These are phyloP conservation scores for Loxodes magnus DNA, from an alignment of 73 alveolate species.

Conservation along the genomic window DNA sequence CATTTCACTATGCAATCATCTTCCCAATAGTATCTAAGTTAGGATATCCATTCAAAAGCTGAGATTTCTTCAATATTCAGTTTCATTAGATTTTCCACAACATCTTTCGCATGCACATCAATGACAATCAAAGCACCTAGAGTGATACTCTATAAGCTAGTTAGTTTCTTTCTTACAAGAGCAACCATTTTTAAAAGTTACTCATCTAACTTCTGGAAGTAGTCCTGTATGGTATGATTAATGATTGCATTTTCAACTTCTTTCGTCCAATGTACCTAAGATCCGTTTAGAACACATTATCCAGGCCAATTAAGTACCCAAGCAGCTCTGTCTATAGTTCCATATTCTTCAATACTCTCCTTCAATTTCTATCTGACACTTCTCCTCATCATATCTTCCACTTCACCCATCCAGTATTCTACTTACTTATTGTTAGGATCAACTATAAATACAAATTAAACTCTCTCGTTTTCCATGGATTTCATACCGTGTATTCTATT, in stretches of 20 bases:
- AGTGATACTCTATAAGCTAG: slow-evolving; percentile 79
- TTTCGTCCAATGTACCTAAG: slow-evolving; percentile 97
- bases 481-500: slow-evolving; percentile 78
- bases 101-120: slow-evolving; percentile 99
- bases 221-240: slow-evolving; percentile 55
- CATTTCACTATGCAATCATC: slow-evolving; percentile 90
- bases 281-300: slow-evolving; percentile 94
- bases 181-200: slow-evolving; percentile 85
- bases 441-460: slow-evolving; percentile 74
- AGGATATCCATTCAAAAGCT: slow-evolving; percentile 99
- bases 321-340: slow-evolving; percentile 79
- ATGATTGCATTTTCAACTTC: slow-evolving; percentile 97
- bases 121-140: slow-evolving; percentile 97
- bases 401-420: slow-evolving; percentile 99
- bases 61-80: slow-evolving; percentile 66
- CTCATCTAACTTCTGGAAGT: slow-evolving; percentile 46
- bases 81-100: slow-evolving; percentile 81
- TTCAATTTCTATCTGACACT: slow-evolving; percentile 84
- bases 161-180: slow-evolving; percentile 91
- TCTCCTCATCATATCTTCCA: slow-evolving; percentile 95
- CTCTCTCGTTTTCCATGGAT: slow-evolving; percentile 86
- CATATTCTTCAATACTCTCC: slow-evolving; percentile 80
- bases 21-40: slow-evolving; percentile 99
- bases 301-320: slow-evolving; percentile 99
- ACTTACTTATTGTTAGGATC: slow-evolving; percentile 96